Evolutionary conservation across 2,329 filamentous ascomycete genomes (phyloP).

Genomic region (Fusarium cyanostomum): DNA sequence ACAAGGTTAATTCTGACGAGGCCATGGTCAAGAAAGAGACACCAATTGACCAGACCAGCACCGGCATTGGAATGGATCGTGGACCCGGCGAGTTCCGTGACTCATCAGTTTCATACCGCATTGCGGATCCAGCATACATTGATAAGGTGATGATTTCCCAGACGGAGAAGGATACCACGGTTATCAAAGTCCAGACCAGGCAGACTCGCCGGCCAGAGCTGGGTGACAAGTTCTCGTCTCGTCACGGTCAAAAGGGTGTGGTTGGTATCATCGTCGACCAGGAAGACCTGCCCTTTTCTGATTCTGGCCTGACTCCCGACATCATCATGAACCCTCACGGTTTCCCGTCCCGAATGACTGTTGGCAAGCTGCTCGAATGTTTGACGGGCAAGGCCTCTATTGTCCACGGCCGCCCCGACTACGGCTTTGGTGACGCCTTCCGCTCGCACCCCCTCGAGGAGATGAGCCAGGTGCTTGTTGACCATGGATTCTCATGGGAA

Average conservation of each 20-base stretch:
- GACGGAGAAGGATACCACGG: constrained; percentile 83
- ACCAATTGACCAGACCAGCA: constrained; percentile 79
- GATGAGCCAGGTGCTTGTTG: constrained; percentile 85
- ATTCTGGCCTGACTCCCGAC: constrained; percentile 90
- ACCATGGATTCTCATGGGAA: constrained; percentile 93
- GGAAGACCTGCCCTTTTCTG: constrained; percentile 95
- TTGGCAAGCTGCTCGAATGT: constrained; percentile 96
- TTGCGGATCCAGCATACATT: constrained; percentile 86
- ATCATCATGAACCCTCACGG: constrained; percentile 99
- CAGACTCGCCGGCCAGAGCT: constrained; percentile 95
- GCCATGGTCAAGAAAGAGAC: constrained; percentile 91
- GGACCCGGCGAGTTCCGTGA: constrained; percentile 72
- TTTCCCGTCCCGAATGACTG: constrained; percentile 99
- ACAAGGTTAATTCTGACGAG: constrained; percentile 79
- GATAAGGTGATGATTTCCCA: constrained; percentile 96
- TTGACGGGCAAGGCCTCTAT: constrained; percentile 94
- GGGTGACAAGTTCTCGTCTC: constrained; percentile 98
- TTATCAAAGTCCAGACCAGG: constrained; percentile 95
- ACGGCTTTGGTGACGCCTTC: constrained; percentile 84
- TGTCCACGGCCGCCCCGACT: constrained; percentile 83
- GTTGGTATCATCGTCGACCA: constrained; percentile 97
- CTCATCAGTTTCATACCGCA: constrained; percentile 79
- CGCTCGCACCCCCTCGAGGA: constrained; percentile 84
- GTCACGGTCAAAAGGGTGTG: constrained; percentile 98
- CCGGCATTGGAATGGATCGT: constrained; percentile 74